Conservation (phyloP, 371 early-diverging fungal genomes). For the Mortierella sp. region DNA sequence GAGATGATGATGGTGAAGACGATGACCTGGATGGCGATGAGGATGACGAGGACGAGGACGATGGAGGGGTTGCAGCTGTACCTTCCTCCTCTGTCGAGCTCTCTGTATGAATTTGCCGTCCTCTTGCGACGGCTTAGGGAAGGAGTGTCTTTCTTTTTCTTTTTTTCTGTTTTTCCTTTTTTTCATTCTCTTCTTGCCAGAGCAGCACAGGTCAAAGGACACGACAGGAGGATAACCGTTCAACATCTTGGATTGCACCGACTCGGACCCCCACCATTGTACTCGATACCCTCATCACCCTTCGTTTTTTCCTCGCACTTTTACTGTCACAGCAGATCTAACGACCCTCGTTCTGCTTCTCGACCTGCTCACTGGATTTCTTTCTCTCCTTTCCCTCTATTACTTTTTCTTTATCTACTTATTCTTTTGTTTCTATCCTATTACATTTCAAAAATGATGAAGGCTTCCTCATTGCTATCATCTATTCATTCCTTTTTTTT, state of each 20-base stretch:
- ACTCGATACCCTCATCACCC: not conserved
- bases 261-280: not conserved
- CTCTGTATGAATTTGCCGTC: not conserved
- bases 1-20: slow-evolving; percentile 47
- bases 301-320: not conserved
- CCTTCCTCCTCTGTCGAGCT: slow-evolving; percentile 42
- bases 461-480: too few species aligned
- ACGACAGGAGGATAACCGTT: not conserved
- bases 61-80: slow-evolving; percentile 44
- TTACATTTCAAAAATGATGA: too few species aligned
- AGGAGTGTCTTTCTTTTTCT: not conserved
- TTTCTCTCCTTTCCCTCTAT: not conserved
- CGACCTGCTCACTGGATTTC: not conserved
- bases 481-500: not conserved
- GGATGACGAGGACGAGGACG: slow-evolving; percentile 45
- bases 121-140: too few species aligned
- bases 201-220: not conserved
- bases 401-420: too few species aligned
- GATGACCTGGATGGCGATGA: slow-evolving; percentile 43
- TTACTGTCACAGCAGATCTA: not conserved
- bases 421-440: too few species aligned
- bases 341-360: too few species aligned
- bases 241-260: not conserved
- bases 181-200: too few species aligned
- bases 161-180: not conserved